Evolutionary conservation across 2,329 filamentous ascomycete species (phyloP), one percentile per base, ranked within the genome.

Genomic region (Oidium heveae): DNA sequence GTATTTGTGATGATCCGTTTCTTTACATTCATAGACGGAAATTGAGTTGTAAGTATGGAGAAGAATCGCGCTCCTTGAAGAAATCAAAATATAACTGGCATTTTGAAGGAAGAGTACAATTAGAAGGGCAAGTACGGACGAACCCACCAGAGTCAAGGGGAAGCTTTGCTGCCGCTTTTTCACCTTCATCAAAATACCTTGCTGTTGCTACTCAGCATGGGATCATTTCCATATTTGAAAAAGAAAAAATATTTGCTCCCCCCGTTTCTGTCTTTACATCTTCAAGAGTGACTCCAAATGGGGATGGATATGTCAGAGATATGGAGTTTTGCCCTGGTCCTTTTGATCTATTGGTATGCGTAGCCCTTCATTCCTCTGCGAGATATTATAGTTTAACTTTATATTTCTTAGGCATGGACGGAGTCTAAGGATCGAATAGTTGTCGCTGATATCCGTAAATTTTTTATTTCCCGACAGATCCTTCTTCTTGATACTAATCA

Each of bases 241-340:
- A 76, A 0, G 66, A 66, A 10, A 66, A 66, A 50, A 68, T 80
- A 22, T 63, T 64, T 54, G 74, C 83, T 56, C 74, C 84, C 0
- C 74, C 93, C 50, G 68, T 94, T 39, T 81, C 80, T 22, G 76
- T 81, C 9, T 86, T 96, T 62, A 76, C 76, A 56, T 88, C 87
- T 16, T 88, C 87, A 0, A 74, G 86, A 57, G 77, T 85, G 0
- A 59, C 56, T 32, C 33, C 41, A 22, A 9, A 33, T 12, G 52
- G 57, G 46, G 16, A 39, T 20, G 89, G 89, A 46, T 87, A 89
- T 34, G 80, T 96, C 54, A 77, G 91, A 58, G 86, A 87, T 57
- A 93, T 96, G 84, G 75, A 82, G 1, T 98, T 98, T 65, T 87
- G 85, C 4, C 88, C 89, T 0, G 84, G 84, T 1, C 86, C 88